Base-by-base conservation (phyloP, 441 rosid species). In the Daphne laureola region DNA sequence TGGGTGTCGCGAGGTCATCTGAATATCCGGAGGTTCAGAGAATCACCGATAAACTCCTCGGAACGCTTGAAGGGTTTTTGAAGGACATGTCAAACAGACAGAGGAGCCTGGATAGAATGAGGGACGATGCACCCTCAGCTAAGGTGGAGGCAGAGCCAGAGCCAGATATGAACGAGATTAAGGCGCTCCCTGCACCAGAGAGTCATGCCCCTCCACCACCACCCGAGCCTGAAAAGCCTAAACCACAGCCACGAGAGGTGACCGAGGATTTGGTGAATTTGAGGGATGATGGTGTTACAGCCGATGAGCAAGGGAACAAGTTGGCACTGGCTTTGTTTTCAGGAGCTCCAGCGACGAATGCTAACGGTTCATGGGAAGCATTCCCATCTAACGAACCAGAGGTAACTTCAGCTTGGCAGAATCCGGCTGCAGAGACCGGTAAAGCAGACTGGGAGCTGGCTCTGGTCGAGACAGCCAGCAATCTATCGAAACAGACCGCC, bases 361-460 rank as follows among this genome's bases (percentile, higher is more conserved):
- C 42, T 35, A 72, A 75, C 46, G 80, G 80, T 14, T 71, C 80
- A 8, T 83, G 90, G 90, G 86, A 76, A 72, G 75, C 73, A 14
- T 83, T 83, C 71, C 69, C 82, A 0, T 61, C 71, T 2, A 41
- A 74, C 25, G 68, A 66, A 49, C 55, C 68, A 4, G 70, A 62
- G 49, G 74, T 81, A 13, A 87, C 83, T 14, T 90, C 82, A 0
- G 97, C 93, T 2, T 82, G 97, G 97, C 83, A 82, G 71, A 84
- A 73, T 9, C 95, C 89, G 2, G 90, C 89, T 6, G 93, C 86
- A 2, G 93, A 90, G 61, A 57, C 46, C 0, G 82, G 83, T 9
- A 82, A 81, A 41, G 87, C 83, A 1, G 93, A 83, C 67, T 83
- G 90, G 90, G 90, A 83, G 45, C 12, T 76, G 53, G 86, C 80